These are phyloP conservation scores for Aspergillus amoenus DNA, from an alignment of 2,329 filamentous ascomycete genomes.

Conservation along the genomic window DNA sequence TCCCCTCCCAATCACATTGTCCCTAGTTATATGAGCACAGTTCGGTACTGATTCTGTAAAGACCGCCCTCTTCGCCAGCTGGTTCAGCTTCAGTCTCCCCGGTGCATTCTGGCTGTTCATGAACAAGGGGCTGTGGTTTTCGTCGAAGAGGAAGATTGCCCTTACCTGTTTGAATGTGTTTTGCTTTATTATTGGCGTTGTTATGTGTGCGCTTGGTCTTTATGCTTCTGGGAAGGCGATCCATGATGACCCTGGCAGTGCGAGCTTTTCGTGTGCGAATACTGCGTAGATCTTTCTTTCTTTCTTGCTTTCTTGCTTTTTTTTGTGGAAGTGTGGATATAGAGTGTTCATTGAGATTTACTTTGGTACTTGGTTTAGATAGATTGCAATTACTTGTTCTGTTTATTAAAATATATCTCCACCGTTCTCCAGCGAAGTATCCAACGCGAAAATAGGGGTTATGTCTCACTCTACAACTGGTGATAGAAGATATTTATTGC, in stretches of 20 bases:
- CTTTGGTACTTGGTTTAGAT: too few relatives aligned
- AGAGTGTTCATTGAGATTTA: too few relatives aligned
- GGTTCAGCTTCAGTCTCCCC: slow-evolving; percentile 57
- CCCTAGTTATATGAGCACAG: too few relatives aligned
- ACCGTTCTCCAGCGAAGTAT: too few relatives aligned
- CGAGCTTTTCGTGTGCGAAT: slow-evolving; percentile 34
- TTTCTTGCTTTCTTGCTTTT: too few relatives aligned
- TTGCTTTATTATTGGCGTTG: slow-evolving; percentile 24
- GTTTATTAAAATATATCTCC: too few relatives aligned
- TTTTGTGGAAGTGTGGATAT: too few relatives aligned
- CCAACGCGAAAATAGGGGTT: too few relatives aligned
- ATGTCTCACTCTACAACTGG: too few relatives aligned
- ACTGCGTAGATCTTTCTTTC: slow-evolving; percentile 16
- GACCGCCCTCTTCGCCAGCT: slow-evolving; percentile 62
- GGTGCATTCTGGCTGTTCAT: slow-evolving; percentile 40
- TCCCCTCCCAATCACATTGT: not conserved
- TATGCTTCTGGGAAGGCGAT: slow-evolving; percentile 36
- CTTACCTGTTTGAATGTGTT: slow-evolving; percentile 27
- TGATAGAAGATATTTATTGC: too few relatives aligned
- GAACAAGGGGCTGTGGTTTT: slow-evolving; percentile 33
- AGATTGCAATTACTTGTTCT: too few relatives aligned
- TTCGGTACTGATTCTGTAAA: not conserved
- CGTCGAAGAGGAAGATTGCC: slow-evolving; percentile 29
- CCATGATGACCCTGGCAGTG: slow-evolving; percentile 30
- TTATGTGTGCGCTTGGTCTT: slow-evolving; percentile 32